phyloP scores from a whole-genome alignment of 169 alveolate species.

The Plasmodium coatneyi region DNA sequence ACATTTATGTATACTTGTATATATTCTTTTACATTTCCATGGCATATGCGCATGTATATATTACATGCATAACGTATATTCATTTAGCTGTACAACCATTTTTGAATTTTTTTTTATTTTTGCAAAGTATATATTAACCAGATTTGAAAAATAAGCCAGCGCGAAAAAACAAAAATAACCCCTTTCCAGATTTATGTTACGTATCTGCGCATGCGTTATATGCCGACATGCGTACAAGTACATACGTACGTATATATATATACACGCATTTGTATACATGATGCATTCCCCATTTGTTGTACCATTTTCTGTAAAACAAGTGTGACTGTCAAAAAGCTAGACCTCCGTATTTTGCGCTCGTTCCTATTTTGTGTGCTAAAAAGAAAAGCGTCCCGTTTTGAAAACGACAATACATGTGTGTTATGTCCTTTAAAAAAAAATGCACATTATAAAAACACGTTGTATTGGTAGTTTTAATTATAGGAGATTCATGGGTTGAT shows the following conservation, averaged over 20 bases:
- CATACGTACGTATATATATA: background rate
- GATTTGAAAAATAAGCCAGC: background rate
- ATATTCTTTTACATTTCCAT: background rate
- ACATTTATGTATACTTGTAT: background rate
- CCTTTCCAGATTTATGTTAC: background rate
- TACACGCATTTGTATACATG: background rate
- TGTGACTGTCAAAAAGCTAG: conserved; percentile 27
- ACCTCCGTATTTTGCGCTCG: conserved; percentile 15
- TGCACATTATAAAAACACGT: conserved; percentile 27
- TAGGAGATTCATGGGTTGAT: conserved; percentile 5
- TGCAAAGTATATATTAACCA: background rate
- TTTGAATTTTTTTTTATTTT: background rate
- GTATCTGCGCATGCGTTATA: background rate
- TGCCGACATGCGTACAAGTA: background rate
- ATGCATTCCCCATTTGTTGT: background rate
- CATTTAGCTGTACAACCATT: background rate
- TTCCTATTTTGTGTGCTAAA: background rate
- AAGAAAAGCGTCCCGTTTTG: conserved; percentile 14
- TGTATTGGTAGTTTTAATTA: conserved; percentile 24
- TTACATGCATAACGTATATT: background rate
- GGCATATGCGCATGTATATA: background rate
- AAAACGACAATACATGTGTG: conserved; percentile 12
- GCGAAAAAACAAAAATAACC: background rate
- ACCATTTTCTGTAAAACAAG: background rate
- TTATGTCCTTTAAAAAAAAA: conserved; percentile 16